Base-by-base conservation (phyloP, 306 rosid genomes). In the Begonia masoniana region DNA sequence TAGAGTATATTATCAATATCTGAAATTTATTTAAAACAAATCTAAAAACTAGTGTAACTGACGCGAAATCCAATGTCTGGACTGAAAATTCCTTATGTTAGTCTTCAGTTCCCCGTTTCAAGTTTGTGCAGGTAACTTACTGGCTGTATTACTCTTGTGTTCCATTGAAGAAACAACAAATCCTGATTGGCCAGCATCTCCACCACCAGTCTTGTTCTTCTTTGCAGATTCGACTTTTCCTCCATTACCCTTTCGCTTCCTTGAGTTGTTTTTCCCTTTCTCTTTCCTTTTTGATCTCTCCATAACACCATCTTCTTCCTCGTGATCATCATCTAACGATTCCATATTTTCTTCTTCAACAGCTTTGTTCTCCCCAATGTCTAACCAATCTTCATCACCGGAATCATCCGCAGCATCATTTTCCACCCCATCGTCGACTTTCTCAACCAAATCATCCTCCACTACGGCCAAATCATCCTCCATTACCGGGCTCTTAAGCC, bases 361-460 rank as follows among this genome's bases (percentile, higher is more conserved):
- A 43, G 43, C 65, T 51, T 69, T 74, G 19, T 59, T 61, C 35
- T 35, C 82, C 58, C 48, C 76, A 69, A 68, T 77, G 60, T 78
- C 74, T 36, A 67, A 88, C 94, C 96, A 85, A 62, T 85, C 96
- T 41, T 81, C 88, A 45, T 83, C 96, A 4, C 69, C 61, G 3
- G 82, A 83, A 71, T 83, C 97, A 59, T 85, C 84, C 10, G 45
- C 76, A 9, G 6, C 74, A 5, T 46, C 71, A 46, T 21, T 54
- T 49, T 62, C 78, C 12, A 67, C 74, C 41, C 57, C 58, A 23
- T 54, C 64, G 17, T 71, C 69, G 12, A 36, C 19, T 52, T 54
- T 63, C 60, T 12, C 57, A 3, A 56, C 75, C 36, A 68, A 76
- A 15, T 68, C 63, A 52, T 63, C 67, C 65, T 58, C 61, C 59